Conservation (phyloP, 768 basidiomycete species). For the Piloderma croceum region DNA sequence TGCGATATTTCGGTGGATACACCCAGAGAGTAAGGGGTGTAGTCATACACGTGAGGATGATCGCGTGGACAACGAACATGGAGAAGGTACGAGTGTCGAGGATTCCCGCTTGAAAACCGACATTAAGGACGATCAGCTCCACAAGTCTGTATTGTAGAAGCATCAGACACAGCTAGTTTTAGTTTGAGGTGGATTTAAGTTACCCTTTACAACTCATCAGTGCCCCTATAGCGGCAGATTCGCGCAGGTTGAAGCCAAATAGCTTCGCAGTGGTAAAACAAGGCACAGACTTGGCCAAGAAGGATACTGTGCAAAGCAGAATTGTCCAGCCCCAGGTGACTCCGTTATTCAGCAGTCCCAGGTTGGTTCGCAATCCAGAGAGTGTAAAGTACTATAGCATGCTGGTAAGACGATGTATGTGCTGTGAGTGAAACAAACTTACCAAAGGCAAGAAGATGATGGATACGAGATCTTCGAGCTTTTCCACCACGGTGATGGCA, state of each 20-base stretch:
- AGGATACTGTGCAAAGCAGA: slow-evolving; percentile 69
- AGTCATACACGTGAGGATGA: slow-evolving; percentile 76
- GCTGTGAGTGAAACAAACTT: slow-evolving; percentile 20
- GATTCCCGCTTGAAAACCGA: slow-evolving; percentile 67
- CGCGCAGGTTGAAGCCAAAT: slow-evolving; percentile 67
- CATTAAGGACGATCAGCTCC: slow-evolving; percentile 88
- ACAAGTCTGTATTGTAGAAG: slow-evolving; percentile 47
- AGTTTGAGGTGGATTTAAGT: slow-evolving; percentile 14
- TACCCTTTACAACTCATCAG: slow-evolving; percentile 91
- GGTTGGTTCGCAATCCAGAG: slow-evolving; percentile 75
- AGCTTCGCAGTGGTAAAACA: slow-evolving; percentile 55
- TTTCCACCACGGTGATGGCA: slow-evolving; percentile 75
- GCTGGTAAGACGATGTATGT: slow-evolving; percentile 12
- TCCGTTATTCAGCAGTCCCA: slow-evolving; percentile 70
- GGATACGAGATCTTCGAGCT: slow-evolving; percentile 80
- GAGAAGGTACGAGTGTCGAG: slow-evolving; percentile 68
- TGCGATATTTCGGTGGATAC: slow-evolving; percentile 64
- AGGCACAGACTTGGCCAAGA: slow-evolving; percentile 72
- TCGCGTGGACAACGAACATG: slow-evolving; percentile 81
- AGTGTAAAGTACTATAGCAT: slow-evolving; percentile 63
- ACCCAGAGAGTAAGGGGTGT: slow-evolving; percentile 76
- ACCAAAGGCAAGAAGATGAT: slow-evolving; percentile 75
- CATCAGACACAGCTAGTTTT: background rate
- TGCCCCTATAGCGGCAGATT: slow-evolving; percentile 75
- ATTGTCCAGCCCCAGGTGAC: slow-evolving; percentile 79